Conservation (phyloP, 768 basidiomycete species). For the Megacollybia marginata region DNA sequence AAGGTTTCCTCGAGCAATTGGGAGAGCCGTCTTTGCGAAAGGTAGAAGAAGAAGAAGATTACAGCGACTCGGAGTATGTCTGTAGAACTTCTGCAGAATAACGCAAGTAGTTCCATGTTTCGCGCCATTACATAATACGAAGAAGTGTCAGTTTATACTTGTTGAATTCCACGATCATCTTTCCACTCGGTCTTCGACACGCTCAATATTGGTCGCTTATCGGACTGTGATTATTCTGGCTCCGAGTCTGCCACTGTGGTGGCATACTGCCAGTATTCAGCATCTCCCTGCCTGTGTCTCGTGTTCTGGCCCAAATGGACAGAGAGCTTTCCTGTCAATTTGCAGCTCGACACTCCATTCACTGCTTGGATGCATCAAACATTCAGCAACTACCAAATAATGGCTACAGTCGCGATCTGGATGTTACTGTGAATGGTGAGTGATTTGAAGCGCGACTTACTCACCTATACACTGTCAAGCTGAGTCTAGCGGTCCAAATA, state of each 20-base stretch:
- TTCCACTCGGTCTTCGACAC: slow-evolving; percentile 44
- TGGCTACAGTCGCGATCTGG: too few relatives aligned
- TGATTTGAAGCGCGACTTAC: too few relatives aligned
- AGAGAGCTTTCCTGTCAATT: slow-evolving; percentile 26
- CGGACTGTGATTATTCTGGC: slow-evolving; percentile 72
- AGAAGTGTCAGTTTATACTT: too few relatives aligned
- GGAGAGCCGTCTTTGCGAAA: background rate
- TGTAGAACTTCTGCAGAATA: too few relatives aligned
- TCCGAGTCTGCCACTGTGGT: slow-evolving; percentile 92
- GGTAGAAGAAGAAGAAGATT: background rate
- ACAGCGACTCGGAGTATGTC: too few relatives aligned
- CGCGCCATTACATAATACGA: too few relatives aligned
- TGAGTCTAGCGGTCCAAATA: slow-evolving; percentile 35
- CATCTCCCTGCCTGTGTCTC: slow-evolving; percentile 62
- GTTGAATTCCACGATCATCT: slow-evolving; percentile 5
- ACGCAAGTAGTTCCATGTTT: too few relatives aligned
- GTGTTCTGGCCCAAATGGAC: slow-evolving; percentile 46
- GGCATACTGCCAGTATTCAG: slow-evolving; percentile 86
- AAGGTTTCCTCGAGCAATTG: background rate
- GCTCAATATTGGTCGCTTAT: slow-evolving; percentile 66
- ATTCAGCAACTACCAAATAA: too few relatives aligned
- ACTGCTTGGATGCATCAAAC: too few relatives aligned
- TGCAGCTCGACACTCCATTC: slow-evolving; percentile 11
- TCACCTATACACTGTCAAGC: background rate
- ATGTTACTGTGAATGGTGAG: too few relatives aligned